Percentiles rank a stretch among this genome's conserved stretches.
Conservation (phyloP, 345 rosid species). For the Brassica rapa region DNA sequence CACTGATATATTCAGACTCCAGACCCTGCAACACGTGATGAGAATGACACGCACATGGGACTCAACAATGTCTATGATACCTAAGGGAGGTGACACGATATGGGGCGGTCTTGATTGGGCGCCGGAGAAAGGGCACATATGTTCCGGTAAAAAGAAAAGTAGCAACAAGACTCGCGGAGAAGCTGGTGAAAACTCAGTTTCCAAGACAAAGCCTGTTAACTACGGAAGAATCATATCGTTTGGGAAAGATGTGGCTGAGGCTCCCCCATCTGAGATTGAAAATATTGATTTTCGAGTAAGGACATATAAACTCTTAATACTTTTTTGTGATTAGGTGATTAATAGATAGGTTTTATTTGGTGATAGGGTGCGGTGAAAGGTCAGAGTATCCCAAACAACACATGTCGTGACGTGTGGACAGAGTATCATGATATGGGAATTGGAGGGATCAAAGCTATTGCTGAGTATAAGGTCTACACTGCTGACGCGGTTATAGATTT, state of each 20-base stretch:
- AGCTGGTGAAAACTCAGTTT: slow-evolving; percentile 39
- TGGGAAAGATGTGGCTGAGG: slow-evolving; percentile 77
- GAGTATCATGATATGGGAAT: slow-evolving; percentile 94
- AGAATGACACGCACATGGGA: slow-evolving; percentile 91
- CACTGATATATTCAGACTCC: slow-evolving; percentile 74
- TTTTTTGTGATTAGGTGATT: slow-evolving; percentile 1
- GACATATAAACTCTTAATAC: slow-evolving; percentile 3
- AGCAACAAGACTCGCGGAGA: slow-evolving; percentile 48
- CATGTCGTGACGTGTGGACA: slow-evolving; percentile 88
- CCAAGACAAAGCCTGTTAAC: slow-evolving; percentile 48
- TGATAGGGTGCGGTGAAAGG: slow-evolving; percentile 85
- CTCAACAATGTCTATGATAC: slow-evolving; percentile 95
- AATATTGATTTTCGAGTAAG: slow-evolving; percentile 85
- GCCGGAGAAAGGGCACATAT: slow-evolving; percentile 69
- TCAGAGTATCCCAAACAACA: slow-evolving; percentile 57
- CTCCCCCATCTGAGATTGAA: slow-evolving; percentile 61
- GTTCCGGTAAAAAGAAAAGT: slow-evolving; percentile 47
- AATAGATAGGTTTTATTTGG: slow-evolving; percentile 14
- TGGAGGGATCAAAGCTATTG: slow-evolving; percentile 80
- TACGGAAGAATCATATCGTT: slow-evolving; percentile 93
- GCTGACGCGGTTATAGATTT: slow-evolving; percentile 68
- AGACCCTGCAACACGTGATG: slow-evolving; percentile 82
- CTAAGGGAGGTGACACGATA: slow-evolving; percentile 88
- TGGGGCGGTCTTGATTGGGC: slow-evolving; percentile 98
- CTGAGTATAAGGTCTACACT: slow-evolving; percentile 79